Percentiles rank a stretch among this genome's conserved stretches.
These are phyloP conservation scores for Trichoderma sp. DNA, from an alignment of 2,329 filamentous ascomycete genomes.

Conservation along the genomic window DNA sequence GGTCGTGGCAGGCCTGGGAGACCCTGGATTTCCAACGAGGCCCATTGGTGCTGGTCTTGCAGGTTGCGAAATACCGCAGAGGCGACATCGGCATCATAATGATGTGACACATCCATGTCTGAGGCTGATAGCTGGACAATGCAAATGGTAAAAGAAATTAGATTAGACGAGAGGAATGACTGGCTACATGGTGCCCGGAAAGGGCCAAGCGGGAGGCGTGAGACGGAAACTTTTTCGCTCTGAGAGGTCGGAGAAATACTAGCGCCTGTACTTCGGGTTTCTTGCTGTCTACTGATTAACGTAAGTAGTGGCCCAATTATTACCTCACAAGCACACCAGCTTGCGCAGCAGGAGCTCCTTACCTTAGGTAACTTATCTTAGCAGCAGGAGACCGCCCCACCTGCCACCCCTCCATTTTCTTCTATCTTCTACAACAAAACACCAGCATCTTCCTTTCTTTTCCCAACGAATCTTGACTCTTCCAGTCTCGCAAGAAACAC, in stretches of 20 bases:
- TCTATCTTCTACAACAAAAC: conserved; percentile 15
- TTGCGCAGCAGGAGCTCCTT: background rate
- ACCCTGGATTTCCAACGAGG: conserved; percentile 55
- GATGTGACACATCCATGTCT: conserved; percentile 15
- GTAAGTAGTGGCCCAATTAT: conserved; percentile 15
- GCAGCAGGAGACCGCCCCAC: conserved; percentile 14
- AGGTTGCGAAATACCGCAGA: conserved; percentile 68
- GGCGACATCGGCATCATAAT: conserved; percentile 30
- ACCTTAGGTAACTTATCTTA: conserved; percentile 14
- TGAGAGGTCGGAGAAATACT: conserved; percentile 13
- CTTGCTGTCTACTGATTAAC: conserved; percentile 16
- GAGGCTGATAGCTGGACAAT: background rate
- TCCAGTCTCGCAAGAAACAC: conserved; percentile 1
- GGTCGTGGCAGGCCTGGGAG: conserved; percentile 50
- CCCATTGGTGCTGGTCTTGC: conserved; percentile 75
- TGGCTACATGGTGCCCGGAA: background rate
- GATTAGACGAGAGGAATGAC: background rate
- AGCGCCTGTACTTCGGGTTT: conserved; percentile 1
- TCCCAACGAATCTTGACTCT: background rate
- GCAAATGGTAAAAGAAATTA: background rate
- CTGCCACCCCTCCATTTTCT: conserved; percentile 21
- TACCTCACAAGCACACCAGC: conserved; percentile 17
- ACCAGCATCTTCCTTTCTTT: conserved; percentile 13
- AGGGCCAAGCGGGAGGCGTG: background rate
- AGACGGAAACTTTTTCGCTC: conserved; percentile 1